Evolutionary conservation across 2,329 filamentous ascomycete species (phyloP), one percentile per base, ranked within the genome.

Genomic region (Onygena corvina): DNA sequence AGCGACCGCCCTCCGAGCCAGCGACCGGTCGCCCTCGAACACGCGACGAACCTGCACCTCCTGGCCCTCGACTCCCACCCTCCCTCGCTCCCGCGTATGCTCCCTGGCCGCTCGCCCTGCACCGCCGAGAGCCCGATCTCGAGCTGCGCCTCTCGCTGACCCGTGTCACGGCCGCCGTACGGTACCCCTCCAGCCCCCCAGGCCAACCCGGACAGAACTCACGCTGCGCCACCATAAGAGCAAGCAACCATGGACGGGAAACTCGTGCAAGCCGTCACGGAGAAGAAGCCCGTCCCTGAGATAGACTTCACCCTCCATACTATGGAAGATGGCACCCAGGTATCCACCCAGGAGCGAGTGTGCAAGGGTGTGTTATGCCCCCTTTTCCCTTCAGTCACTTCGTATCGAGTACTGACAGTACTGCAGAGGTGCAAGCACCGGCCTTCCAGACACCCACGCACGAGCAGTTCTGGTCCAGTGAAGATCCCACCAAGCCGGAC

Each of bases 291-390:
- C 49, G 77, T 93, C 46, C 92, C 92, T 51, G 90, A 96, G 76
- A 96, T 98, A 63, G 92, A 98, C 74, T 98, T 98, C 68, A 93
- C 87, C 50, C 81, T 98, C 63, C 92, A 98, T 70, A 92, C 85
- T 54, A 95, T 96, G 90, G 92, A 98, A 68, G 92, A 98, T 75
- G 87, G 86, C 64, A 82, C 79, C 48, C 87, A 94, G 72, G 92
- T 98, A 65, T 96, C 80, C 79, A 98, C 92, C 54, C 72, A 84
- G 66, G 92, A 98, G 71, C 80, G 92, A 67, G 92, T 98, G 54
- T 94, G 90, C 77, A 98, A 96, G 88, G 92, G 92, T 96, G 45
- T 33, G 27, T 48, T 35, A 21, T 27, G 23, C 42, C 38, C 40
- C 16, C 21, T 18, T 14, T 30, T 21, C 29, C 20, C 25, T 46